phyloP scores from a whole-genome alignment of 2,329 filamentous ascomycete species.

The Botrytis aclada region DNA sequence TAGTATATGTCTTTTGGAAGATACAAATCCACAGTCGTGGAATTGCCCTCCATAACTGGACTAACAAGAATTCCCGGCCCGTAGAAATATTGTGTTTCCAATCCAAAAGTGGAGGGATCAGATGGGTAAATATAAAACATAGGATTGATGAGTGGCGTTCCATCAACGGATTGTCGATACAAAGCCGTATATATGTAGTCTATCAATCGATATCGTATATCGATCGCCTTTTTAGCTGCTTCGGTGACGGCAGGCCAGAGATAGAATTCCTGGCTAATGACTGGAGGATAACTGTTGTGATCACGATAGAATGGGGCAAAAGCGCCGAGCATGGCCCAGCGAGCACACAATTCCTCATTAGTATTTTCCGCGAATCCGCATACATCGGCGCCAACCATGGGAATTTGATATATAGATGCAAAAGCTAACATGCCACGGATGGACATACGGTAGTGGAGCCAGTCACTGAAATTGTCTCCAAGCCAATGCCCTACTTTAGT shows the following conservation, averaged over 20 bases:
- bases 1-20: constrained; percentile 51
- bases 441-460: constrained; percentile 57
- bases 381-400: constrained; percentile 69
- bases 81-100: constrained; percentile 52
- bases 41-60: constrained; percentile 47
- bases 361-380: constrained; percentile 72
- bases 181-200: constrained; percentile 78
- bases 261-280: constrained; percentile 69
- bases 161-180: constrained; percentile 55
- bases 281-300: constrained; percentile 55
- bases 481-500: constrained; percentile 60
- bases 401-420: constrained; percentile 62
- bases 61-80: constrained; percentile 48
- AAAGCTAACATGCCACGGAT: constrained; percentile 61
- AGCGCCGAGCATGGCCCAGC: constrained; percentile 72
- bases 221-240: constrained; percentile 66
- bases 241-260: constrained; percentile 60
- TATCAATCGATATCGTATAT: constrained; percentile 70
- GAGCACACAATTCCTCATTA: constrained; percentile 65
- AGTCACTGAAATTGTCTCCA: constrained; percentile 56
- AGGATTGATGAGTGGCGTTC: constrained; percentile 65
- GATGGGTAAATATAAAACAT: constrained; percentile 68
- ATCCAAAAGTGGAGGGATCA: constrained; percentile 45
- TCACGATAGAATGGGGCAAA: constrained; percentile 76
- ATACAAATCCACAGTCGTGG: constrained; percentile 47